Conservation (phyloP, 2,329 filamentous ascomycete species). For the Exophiala lecanii-corni region DNA sequence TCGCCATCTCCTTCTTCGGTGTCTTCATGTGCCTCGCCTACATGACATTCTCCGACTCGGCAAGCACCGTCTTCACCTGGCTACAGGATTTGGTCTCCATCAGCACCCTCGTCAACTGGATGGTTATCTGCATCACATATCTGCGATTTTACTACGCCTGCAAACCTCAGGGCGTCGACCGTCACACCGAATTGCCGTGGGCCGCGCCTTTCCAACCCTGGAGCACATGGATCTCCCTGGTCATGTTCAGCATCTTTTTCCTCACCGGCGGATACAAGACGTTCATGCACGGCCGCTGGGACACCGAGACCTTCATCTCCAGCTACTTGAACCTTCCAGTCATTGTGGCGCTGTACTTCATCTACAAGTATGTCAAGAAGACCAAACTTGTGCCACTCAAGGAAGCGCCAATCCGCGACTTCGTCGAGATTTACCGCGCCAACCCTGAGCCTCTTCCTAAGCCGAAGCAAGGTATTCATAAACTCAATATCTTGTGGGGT, state of each 20-base stretch:
- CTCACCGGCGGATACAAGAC: conserved; percentile 13
- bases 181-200: conserved; percentile 10
- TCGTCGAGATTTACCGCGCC: conserved; percentile 28
- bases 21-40: conserved; percentile 41
- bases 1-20: conserved; percentile 53
- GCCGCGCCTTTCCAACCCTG: conserved; percentile 10
- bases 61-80: conserved; percentile 43
- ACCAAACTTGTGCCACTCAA: conserved; percentile 34
- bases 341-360: conserved; percentile 49
- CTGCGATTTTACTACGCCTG: conserved; percentile 51
- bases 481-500: conserved; percentile 30
- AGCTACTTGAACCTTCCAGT: conserved; percentile 57
- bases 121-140: conserved; percentile 44
- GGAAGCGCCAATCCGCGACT: conserved; percentile 37
- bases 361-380: conserved; percentile 44
- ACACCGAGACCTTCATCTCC: conserved; percentile 12
- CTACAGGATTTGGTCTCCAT: conserved; percentile 46
- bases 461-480: conserved; percentile 23
- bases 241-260: conserved; percentile 10
- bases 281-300: conserved; percentile 28
- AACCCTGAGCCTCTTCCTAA: conserved; percentile 29
- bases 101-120: conserved; percentile 48
- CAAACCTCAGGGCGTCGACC: conserved; percentile 51
- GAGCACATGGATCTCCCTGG: conserved; percentile 9
- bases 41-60: conserved; percentile 23